Base-by-base conservation (phyloP, 2,329 filamentous ascomycete species). In the Zymoseptoria pseudotritici region DNA sequence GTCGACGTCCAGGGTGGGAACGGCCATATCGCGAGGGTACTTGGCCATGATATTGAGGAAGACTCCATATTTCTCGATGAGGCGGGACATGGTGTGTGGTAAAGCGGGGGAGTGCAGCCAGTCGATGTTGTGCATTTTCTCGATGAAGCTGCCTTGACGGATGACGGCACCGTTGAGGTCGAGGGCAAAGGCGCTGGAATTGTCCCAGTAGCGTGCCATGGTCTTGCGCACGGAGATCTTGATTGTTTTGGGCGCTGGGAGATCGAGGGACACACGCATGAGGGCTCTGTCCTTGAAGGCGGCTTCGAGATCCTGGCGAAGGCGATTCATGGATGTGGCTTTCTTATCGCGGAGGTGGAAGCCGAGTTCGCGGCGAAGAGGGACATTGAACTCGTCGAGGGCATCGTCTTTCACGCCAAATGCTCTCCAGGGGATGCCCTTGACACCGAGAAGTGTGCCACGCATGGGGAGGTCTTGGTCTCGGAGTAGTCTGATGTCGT, bases 71-170 rank as follows among this genome's bases (percentile, higher is more conserved):
- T 89, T 91, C 2, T 68, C 69, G 3, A 90, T 75, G 0, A 90
- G 77, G 0, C 88, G 81, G 0, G 71, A 63, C 82, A 89, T 89
- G 0, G 87, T 92, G 0, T 80, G 75, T 2, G 73, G 74, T 0
- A 86, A 80, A 0, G 84, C 78, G 0, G 89, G 88, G 24, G 86
- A 88, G 71, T 90, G 89, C 1, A 92, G 76, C 89, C 89, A 93
- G 73, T 91, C 87, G 53, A 92, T 83, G 65, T 82, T 79, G 65
- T 83, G 80, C 88, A 93, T 92, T 76, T 93, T 90, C 60, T 86
- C 83, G 2, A 85, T 75, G 65, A 89, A 90, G 53, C 81, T 77
- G 19, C 83, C 82, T 69, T 90, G 87, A 0, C 87, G 79, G 65
- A 87, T 77, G 2, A 89, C 83, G 0, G 86, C 87, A 1, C 85